Evolutionary conservation across 768 basidiomycete genomes (phyloP), one percentile per base, ranked within the genome.

Genomic region (Suillus brevipes): DNA sequence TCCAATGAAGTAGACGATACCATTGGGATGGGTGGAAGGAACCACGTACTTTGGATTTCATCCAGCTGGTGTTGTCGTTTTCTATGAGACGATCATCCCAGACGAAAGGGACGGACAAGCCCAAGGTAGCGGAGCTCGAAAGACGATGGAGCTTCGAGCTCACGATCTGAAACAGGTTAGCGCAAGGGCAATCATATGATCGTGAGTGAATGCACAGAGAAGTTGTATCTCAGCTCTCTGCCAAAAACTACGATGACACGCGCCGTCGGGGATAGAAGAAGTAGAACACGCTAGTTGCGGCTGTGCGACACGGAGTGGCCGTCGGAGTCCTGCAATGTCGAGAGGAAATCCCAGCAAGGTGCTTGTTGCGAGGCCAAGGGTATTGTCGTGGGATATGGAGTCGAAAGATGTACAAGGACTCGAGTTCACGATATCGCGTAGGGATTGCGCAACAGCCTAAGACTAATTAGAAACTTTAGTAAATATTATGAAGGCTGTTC

Each of bases 11-110:
- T 31, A 55, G 53, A 55, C 20, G 10, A 55, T n/a, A 55, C 20
- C 50, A 59, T 49, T 2, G 52, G 42, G 37, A 56, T 52, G 10
- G 50, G 23, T 50, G 34, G n/a, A 25, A 60, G 63, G 50, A 43
- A 64, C 53, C 53, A 75, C 83, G 71, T 77, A 87, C 87, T 83
- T 80, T 85, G 82, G 67, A 88, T 84, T 77, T 89, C 87, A 71
- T 89, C 88, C 47, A 86, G 84, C 67, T 85, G 79, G 66, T 83
- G 82, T 74, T 86, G 85, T 61, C 85, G 82, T 76, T 88, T 89
- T 64, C 87, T 84, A 70, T 87, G 87, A 88, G 65, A 89, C 83
- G 36, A 87, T 89, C 87, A 89, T 89, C 55, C 34, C 64, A 50
- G 36, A 31, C 16, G 34, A 31, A 36, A 47, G 13, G 42, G 66